Base-by-base conservation (phyloP, 2,329 filamentous ascomycete species). In the Didymella arachidicola region DNA sequence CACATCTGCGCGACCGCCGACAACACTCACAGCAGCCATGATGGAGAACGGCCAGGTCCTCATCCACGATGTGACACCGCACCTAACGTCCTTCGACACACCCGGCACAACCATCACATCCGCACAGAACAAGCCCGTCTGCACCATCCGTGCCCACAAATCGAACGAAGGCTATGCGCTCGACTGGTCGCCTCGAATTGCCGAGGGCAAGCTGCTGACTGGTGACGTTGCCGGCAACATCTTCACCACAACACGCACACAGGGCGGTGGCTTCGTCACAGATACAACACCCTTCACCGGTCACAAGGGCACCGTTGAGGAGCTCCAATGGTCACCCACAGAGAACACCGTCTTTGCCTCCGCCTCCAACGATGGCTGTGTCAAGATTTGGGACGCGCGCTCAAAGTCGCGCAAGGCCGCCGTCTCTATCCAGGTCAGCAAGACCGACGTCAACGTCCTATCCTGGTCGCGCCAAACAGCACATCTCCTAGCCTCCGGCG, bases 341-440 rank as follows among this genome's bases (percentile, higher is more conserved):
- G 95, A 99, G 80, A 88, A 88, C 63, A 93, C 93, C 61, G 95
- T 98, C 27, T 99, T 99, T 73, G 91, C 95, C 0, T 98, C 94
- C 0, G 93, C 92, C 4, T 96, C 93, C 56, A 93, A 89, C 74
- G 95, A 99, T 78, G 94, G 95, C 69, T 97, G 92, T 10, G 89
- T 99, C 63, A 94, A 95, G 76, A 88, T 99, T 60, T 99, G 95
- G 93, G 95, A 99, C 73, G 87, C 95, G 19, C 88, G 95, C 51
- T 93, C 90, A 76, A 97, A 97, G 83, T 92, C 89, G 65, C 89
- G 91, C 63, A 91, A 90, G 74, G 87, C 93, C n/a, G 93, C 93
- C 43, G 86, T 99, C 60, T 92, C 89, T 55, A 90, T 98, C 57
- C 87, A 92, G 73, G 89, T 95, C 65, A 95, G 90, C 74, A 83